Evolutionary conservation across 2,329 filamentous ascomycete species (phyloP), one percentile per base, ranked within the genome.

Genomic region (Diplodia mutila): DNA sequence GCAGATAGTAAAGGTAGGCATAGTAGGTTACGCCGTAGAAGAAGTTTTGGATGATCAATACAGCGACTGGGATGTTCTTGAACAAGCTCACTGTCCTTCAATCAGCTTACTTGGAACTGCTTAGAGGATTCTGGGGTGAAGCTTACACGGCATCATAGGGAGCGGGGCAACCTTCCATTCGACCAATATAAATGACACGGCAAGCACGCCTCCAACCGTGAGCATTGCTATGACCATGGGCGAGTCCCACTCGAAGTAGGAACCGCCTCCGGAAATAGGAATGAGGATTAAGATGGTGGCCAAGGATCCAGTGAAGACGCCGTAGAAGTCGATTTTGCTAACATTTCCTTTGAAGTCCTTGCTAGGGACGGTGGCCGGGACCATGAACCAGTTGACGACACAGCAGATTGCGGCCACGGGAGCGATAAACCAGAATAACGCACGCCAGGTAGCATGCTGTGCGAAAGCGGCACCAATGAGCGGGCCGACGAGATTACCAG

Each of bases 211-310:
- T 18, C 85, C 85, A 14, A 88, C 76, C 0, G 77, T 76, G 14
- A 90, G 77, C 86, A 89, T 88, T 46, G 82, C 81, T 25, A 90
- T 87, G 1, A 87, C 84, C 81, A 88, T 82, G 0, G 86, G 79
- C 11, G 84, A 86, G 32, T 80, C 72, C 85, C 85, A 88, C 3
- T 80, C 74, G 69, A 87, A 88, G 68, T 87, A 86, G 0, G 83
- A 81, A 1, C 85, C 86, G 67, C 85, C 87, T 18, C 87, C 87
- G 2, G 87, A 89, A 14, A 90, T 83, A 0, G 88, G 88, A 53
- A 91, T 87, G 21, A 90, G 79, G 1, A 90, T 71, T 14, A 90
- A 80, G 11, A 90, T 84, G 32, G 89, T 84, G 0, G 83, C 87
- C 7, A 83, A 77, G 0, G 85, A 86, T 4, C 84, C 85, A 2